Base-by-base conservation (phyloP, 2,329 filamentous ascomycete genomes). In the Amauroascus niger region DNA sequence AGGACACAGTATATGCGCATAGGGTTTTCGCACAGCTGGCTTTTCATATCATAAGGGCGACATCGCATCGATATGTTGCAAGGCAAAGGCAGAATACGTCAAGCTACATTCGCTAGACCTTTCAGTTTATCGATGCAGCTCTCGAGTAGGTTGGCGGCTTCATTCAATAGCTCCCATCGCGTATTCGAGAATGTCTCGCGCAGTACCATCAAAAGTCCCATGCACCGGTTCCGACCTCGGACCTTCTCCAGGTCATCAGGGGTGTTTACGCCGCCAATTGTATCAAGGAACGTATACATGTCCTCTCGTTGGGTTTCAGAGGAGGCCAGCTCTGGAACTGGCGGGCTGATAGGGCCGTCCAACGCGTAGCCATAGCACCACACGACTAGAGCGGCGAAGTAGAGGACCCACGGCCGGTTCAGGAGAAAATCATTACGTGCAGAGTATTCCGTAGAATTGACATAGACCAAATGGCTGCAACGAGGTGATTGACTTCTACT, bases 351-450 rank as follows among this genome's bases (percentile, higher is more conserved):
- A 0, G 88, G 80, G 0, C 93, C 93, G 61, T 97, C 93, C 18
- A 95, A 74, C 0, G 91, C 89, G 65, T 83, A 96, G 1, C 90
- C 91, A 63, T 97, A 98, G 56, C 83, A 88, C 93, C 93, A 98
- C 0, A 97, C 87, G 20, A 96, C 88, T 13, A 98, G 77, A 0
- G 84, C 83, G 0, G 93, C 88, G 65, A 95, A 94, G 70, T 96
- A 98, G 49, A 97, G 75, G 9, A 96, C 89, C 91, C 93, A 98
- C 0, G 91, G 88, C 14, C 93, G 79, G 64, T 97, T 95, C 56
- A 97, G 78, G 1, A 96, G 77, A 51, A 89, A 86, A 63, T 98
- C 93, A 62, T 95, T 87, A 18, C 88, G 81, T 0, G 90, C 88
- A 16, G 83, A 84, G 68, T 97, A 98, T 6, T 78, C 74, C 3